These are phyloP conservation scores for Poa pratensis DNA, from an alignment of 176 grass and related monocot species.

Conservation along the genomic window DNA sequence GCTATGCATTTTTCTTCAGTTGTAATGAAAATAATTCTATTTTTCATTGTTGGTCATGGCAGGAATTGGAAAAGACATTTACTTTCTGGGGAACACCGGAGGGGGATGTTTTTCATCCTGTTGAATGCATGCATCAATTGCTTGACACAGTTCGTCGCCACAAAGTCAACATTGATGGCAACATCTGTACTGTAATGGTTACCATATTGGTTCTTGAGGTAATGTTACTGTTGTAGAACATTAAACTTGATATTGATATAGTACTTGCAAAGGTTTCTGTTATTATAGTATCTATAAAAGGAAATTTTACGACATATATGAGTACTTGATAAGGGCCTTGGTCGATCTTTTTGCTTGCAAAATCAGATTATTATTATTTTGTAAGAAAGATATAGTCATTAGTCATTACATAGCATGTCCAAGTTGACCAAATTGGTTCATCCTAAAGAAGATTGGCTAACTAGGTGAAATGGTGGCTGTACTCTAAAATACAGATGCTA, in stretches of 20 bases:
- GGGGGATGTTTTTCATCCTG: constrained; percentile 77
- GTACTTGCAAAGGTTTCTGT: constrained; percentile 10
- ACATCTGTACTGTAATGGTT: constrained; percentile 94
- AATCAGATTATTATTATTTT: constrained; percentile 3
- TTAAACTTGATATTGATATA: neutral
- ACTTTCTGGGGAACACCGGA: constrained; percentile 87
- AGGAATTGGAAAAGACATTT: constrained; percentile 89
- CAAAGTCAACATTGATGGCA: constrained; percentile 94
- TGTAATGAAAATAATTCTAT: constrained; percentile 29
- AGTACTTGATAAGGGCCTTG: neutral
- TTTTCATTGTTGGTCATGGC: constrained; percentile 42
- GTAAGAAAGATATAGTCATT: neutral
- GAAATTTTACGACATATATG: neutral
- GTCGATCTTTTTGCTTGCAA: constrained; percentile 5
- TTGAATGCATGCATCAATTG: constrained; percentile 95
- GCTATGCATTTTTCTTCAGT: constrained; percentile 22
- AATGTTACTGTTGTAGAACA: constrained; percentile 37
- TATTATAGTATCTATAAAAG: neutral
- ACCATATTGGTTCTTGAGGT: constrained; percentile 98
- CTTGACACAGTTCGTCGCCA: constrained; percentile 83
- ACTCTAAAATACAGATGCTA: neutral
- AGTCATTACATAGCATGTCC: constrained; percentile 1
- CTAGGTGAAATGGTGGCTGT: neutral
- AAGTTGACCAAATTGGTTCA: neutral
- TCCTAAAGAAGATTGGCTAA: neutral